Evolutionary conservation across 768 basidiomycete species (phyloP), one percentile per base, ranked within the genome.

Genomic region (Suillus luteus): DNA sequence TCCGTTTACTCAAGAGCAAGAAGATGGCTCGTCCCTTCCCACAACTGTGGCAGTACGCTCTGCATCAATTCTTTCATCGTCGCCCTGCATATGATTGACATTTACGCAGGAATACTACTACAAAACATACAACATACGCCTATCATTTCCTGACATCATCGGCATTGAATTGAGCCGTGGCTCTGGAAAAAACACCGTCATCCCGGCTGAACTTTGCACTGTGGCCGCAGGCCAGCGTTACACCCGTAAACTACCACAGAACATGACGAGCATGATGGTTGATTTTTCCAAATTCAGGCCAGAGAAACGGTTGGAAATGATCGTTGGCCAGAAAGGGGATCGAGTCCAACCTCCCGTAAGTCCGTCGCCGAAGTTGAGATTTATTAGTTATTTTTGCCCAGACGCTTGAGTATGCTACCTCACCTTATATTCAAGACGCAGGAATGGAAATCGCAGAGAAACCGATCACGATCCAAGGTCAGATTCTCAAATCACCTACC

Each of bases 221-320:
- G 65, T 89, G 15, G 66, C 78, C 6, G 76, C 79, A 0, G 80
- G 83, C 4, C 87, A 89, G 62, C 68, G 85, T 2, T 86, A 78
- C 68, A 82, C 71, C 62, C 76, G 78, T 60, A 81, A 76, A 64
- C 63, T 87, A 2, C 80, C 80, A 0, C 78, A 77, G 1, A 72
- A 79, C 65, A 63, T 72, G 41, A 79, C 66, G 58, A 72, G 72
- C 8, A 72, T 72, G 1, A 82, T 84, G 66, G 80, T 87, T 0
- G 76, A 75, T 5, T 86, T 86, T 59, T 77, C 86, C 0, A 82
- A 82, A 0, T 74, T 82, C 65, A 80, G 71, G 38, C 87, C 86
- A 2, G 61, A 65, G 6, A 78, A 73, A 1, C 78, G 85, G 9
- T 70, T 83, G 14, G 67, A 71, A 0, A 71, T 75, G 11, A 86